Evolutionary conservation across 352 stramenopile genomes (phyloP).

Genomic region (Globisporangium iwayamae): DNA sequence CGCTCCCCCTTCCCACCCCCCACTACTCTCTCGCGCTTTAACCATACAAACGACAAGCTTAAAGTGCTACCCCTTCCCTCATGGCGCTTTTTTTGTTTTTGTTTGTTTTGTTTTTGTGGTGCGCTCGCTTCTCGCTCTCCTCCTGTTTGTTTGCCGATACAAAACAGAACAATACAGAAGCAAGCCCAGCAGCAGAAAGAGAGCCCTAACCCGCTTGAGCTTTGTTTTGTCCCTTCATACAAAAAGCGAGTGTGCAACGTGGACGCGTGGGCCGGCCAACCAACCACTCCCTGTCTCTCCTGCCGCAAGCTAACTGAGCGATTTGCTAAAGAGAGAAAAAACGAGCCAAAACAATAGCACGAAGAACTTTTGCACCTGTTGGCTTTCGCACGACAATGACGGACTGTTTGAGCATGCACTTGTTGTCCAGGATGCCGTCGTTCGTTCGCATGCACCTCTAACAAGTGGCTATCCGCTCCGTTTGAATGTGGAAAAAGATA

Average conservation of each 20-base stretch:
- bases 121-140: background rate
- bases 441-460: too few species aligned
- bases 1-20: background rate
- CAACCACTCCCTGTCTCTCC: background rate
- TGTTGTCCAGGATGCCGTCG: too few species aligned
- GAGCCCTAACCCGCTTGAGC: background rate
- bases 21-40: background rate
- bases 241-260: background rate
- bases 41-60: background rate
- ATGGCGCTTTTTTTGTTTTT: conserved; percentile 5
- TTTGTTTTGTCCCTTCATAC: background rate
- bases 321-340: too few species aligned
- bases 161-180: conserved; percentile 10
- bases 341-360: too few species aligned
- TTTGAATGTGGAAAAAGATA: too few species aligned
- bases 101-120: background rate
- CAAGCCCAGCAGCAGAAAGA: background rate
- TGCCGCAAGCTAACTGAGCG: too few species aligned
- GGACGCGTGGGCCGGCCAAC: background rate
- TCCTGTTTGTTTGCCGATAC: conserved; percentile 5
- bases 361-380: background rate
- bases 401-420: too few species aligned
- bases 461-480: too few species aligned
- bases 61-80: background rate
- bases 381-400: too few species aligned